Percentiles rank a stretch among this genome's conserved stretches.
These are phyloP conservation scores for Gentiana macrophylla DNA, from an alignment of 257 asterid species.

Conservation along the genomic window DNA sequence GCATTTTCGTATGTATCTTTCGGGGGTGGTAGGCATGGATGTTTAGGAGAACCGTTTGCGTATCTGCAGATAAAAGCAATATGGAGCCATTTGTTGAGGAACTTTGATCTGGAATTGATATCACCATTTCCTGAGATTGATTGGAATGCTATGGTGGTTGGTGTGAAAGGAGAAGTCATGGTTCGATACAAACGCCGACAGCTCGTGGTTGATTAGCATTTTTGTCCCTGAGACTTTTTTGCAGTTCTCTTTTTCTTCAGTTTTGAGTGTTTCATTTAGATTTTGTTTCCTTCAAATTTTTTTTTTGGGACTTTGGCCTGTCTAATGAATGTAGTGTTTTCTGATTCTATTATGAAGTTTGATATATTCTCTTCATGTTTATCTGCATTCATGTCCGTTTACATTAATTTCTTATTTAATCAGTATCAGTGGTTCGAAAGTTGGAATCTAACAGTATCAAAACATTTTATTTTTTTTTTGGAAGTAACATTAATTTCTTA, in stretches of 20 bases:
- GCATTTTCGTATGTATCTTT: slow-evolving; percentile 86
- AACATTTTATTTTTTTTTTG: too few relatives aligned
- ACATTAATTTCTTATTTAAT: too few relatives aligned
- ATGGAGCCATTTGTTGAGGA: slow-evolving; percentile 91
- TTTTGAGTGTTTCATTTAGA: neutral
- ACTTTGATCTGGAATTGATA: slow-evolving; percentile 47
- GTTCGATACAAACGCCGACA: slow-evolving; percentile 24
- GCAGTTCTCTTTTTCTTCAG: neutral
- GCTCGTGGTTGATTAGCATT: slow-evolving; percentile 5
- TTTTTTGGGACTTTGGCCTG: neutral
- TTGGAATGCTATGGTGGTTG: slow-evolving; percentile 55
- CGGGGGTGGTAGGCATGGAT: slow-evolving; percentile 96
- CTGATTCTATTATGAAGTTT: neutral
- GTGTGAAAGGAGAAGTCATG: slow-evolving; percentile 43
- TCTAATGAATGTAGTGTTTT: neutral
- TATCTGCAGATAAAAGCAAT: slow-evolving; percentile 88
- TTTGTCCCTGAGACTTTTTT: neutral
- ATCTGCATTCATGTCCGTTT: too few relatives aligned
- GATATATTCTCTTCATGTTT: too few relatives aligned
- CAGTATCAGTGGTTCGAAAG: too few relatives aligned
- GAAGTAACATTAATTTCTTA: too few relatives aligned
- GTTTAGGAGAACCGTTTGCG: slow-evolving; percentile 94
- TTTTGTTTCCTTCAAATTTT: neutral
- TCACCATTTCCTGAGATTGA: slow-evolving; percentile 58
- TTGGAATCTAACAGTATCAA: too few relatives aligned